These are phyloP conservation scores for Phytopythium ostracodes DNA, from an alignment of 352 stramenopile genomes.

Conservation along the genomic window DNA sequence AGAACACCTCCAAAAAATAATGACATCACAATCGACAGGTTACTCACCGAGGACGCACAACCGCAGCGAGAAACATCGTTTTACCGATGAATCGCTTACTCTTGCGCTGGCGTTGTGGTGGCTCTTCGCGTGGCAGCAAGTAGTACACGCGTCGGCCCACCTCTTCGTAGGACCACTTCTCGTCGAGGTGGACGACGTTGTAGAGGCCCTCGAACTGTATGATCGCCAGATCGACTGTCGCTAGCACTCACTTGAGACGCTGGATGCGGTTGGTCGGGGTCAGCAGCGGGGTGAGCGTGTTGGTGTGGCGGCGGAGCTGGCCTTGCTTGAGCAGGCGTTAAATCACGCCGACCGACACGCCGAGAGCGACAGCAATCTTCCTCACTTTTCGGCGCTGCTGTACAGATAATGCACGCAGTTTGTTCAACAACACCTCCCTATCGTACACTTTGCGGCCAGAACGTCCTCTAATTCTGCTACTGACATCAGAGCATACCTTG, in stretches of 20 bases:
- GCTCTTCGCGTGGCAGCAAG: constrained; percentile 10
- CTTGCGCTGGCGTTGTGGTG: constrained; percentile 8
- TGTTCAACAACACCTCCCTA: neutral
- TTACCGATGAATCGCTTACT: constrained; percentile 20
- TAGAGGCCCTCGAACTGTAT: constrained; percentile 9
- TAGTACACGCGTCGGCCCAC: constrained; percentile 10
- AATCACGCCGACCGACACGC: neutral
- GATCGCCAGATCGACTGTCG: neutral
- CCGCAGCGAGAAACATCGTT: constrained; percentile 19
- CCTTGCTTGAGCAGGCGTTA: neutral
- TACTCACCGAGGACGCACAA: constrained; percentile 12
- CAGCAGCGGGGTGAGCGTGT: neutral
- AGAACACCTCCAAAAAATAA: neutral
- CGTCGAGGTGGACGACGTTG: constrained; percentile 17
- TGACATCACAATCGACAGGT: neutral
- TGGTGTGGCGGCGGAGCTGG: neutral
- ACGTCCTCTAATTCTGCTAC: neutral
- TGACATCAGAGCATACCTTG: neutral
- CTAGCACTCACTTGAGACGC: neutral
- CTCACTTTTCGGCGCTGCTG: neutral
- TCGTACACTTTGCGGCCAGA: neutral
- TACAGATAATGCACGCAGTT: neutral
- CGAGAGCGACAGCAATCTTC: neutral
- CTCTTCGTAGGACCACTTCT: constrained; percentile 22
- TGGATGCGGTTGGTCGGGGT: neutral